phyloP scores from a whole-genome alignment of 257 asterid species.

The Rubia yunnanensis region DNA sequence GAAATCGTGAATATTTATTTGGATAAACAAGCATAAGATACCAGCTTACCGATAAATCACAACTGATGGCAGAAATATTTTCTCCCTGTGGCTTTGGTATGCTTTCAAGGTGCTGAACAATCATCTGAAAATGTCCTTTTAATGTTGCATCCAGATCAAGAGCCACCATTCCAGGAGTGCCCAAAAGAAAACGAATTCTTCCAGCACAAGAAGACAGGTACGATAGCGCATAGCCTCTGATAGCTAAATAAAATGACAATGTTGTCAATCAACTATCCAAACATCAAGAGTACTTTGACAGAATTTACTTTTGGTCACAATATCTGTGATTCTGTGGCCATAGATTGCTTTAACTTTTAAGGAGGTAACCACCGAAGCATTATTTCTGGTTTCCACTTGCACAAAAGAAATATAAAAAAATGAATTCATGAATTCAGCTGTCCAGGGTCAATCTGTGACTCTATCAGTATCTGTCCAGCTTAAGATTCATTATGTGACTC shows the following conservation, averaged over 20 bases:
- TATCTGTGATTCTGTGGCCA: too few species aligned
- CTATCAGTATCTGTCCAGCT: background rate
- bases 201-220: conserved; percentile 95
- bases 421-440: background rate
- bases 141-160: conserved; percentile 85
- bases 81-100: conserved; percentile 95
- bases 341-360: background rate
- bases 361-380: background rate
- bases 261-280: background rate
- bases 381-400: background rate
- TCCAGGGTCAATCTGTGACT: background rate
- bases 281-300: background rate
- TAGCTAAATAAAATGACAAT: conserved; percentile 47
- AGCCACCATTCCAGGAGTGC: conserved; percentile 99
- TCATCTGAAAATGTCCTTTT: conserved; percentile 84
- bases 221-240: conserved; percentile 95
- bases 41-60: conserved; percentile 89
- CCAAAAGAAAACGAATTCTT: conserved; percentile 92
- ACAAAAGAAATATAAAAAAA: background rate
- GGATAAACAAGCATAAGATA: background rate
- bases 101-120: conserved; percentile 87
- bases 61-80: conserved; percentile 71
- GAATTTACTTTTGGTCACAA: background rate
- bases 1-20: background rate
- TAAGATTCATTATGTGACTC: background rate